These are phyloP conservation scores for Cladophialophora immunda DNA, from an alignment of 2,329 filamentous ascomycete genomes.

Conservation along the genomic window DNA sequence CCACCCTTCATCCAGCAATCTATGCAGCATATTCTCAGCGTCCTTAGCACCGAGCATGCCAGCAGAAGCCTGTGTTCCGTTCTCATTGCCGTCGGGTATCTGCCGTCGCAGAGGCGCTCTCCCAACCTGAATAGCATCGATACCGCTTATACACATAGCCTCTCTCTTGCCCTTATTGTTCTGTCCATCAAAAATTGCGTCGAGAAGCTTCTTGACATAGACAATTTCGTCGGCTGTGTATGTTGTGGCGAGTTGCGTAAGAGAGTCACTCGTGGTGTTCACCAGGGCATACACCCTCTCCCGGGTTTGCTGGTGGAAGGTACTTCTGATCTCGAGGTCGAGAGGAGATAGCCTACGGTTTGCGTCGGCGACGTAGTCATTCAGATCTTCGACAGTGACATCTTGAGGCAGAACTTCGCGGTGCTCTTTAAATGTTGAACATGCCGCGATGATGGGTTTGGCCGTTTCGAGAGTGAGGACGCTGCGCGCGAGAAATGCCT, in stretches of 20 bases:
- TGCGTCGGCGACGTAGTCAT: slow-evolving; percentile 72
- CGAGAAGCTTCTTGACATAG: slow-evolving; percentile 86
- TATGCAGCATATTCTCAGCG: slow-evolving; percentile 75
- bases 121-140: slow-evolving; percentile 77
- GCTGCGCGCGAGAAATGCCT: slow-evolving; percentile 82
- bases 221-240: slow-evolving; percentile 84
- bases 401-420: slow-evolving; percentile 64
- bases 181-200: slow-evolving; percentile 84
- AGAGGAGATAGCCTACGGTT: slow-evolving; percentile 78
- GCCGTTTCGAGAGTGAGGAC: slow-evolving; percentile 79
- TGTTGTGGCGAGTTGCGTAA: slow-evolving; percentile 86
- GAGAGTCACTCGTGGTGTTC: slow-evolving; percentile 83
- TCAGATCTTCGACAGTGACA: slow-evolving; percentile 73
- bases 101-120: slow-evolving; percentile 52
- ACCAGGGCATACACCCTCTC: slow-evolving; percentile 82
- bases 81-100: slow-evolving; percentile 42
- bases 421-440: slow-evolving; percentile 69
- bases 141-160: slow-evolving; percentile 80
- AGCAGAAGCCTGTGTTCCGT: slow-evolving; percentile 47
- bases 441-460: slow-evolving; percentile 76
- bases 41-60: slow-evolving; percentile 74
- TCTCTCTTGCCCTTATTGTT: slow-evolving; percentile 84
- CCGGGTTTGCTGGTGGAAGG: slow-evolving; percentile 72
- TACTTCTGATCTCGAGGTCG: slow-evolving; percentile 85
- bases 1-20: slow-evolving; percentile 82